Base-by-base conservation (phyloP, 305 asterid genomes). In the Solanum hybrid region DNA sequence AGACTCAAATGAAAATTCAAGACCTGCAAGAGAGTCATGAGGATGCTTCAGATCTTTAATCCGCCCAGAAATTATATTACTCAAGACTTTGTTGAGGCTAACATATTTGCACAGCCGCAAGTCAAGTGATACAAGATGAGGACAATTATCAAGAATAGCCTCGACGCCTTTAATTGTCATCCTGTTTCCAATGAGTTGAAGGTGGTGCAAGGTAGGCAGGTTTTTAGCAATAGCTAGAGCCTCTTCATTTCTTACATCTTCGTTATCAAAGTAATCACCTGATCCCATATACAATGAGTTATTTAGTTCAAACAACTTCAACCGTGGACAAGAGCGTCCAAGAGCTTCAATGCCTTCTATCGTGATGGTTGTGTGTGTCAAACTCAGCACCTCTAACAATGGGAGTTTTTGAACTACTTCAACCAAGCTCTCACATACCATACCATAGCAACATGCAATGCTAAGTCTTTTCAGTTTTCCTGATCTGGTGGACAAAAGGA, bases 401-500 rank as follows among this genome's bases (percentile, higher is more conserved):
- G 91, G 91, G 27, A 89, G 7, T 57, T 87, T 89, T 65, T 41
- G 24, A 77, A 38, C 37, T n/a, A 41, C 90, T 86, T 76, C 84
- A 91, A 81, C 79, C 76, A 89, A 72, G 86, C 88, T 37, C 1
- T 85, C 39, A 27, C 88, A 51, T 15, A 70, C 65, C 41, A 26
- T 9, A 75, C 32, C 1, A 78, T 79, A 41, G 88, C 92, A 89
- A 68, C 29, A 79, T 2, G 51, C 51, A 39, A 39, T 39, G 51
- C 51, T 39, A 11, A 39, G 51, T 39, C 51, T 39, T 39, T 39
- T 39, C 51, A 39, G 51, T 91, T 86, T 93, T 90, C 41, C 76
- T 78, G 61, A 94, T 93, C 89, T 93, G 41, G 3, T 87, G 88
- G 75, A 92, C 90, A 9, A 90, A 29, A 17, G 90, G 90, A 80